Evolutionary conservation across 2,329 filamentous ascomycete species (phyloP), one percentile per base, ranked within the genome.

Genomic region (Phialophora chinensis): DNA sequence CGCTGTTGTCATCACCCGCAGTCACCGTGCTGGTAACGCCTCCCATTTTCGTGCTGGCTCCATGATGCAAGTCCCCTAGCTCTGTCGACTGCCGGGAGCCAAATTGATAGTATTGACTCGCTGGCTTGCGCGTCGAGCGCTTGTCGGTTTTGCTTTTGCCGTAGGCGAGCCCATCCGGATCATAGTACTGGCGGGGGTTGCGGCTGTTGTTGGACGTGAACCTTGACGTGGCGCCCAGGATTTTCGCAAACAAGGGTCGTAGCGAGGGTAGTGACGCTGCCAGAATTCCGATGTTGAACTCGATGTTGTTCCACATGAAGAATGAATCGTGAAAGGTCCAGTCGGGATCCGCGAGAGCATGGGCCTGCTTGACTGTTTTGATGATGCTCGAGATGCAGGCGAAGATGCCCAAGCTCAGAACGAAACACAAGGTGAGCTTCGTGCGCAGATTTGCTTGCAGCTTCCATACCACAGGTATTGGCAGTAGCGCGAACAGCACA

Each of bases 321-420:
- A 72, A 71, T 25, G 57, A 53, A 60, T 69, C 66, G 31, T 64
- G 62, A 44, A n/a, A 69, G 14, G 64, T 69, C 64, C 64, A 66
- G 57, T 69, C 67, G 17, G 67, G 64, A n/a, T 69, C 58, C 4
- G 3, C n/a, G 14, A 69, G 67, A 3, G 59, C 64, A 20, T 52
- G 27, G 17, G 67, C 57, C 54, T 69, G 67, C 14, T 60, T 60
- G n/a, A 69, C 64, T 25, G 66, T 70, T 66, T 83, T 83, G 54
- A 82, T 75, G 17, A 82, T 77, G 7, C 79, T 77, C 0, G 80
- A 78, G 7, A 75, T 76, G 42, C 77, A 80, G 33, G 80, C 81
- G 70, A 80, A 72, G 65, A 81, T 81, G 33, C 81, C 81, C 23
- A 83, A 72, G 56, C 79, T 78, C 4, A 82, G 72, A 61, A 83